phyloP scores from a whole-genome alignment of 768 basidiomycete genomes.

The Kwoniella botswanensis region DNA sequence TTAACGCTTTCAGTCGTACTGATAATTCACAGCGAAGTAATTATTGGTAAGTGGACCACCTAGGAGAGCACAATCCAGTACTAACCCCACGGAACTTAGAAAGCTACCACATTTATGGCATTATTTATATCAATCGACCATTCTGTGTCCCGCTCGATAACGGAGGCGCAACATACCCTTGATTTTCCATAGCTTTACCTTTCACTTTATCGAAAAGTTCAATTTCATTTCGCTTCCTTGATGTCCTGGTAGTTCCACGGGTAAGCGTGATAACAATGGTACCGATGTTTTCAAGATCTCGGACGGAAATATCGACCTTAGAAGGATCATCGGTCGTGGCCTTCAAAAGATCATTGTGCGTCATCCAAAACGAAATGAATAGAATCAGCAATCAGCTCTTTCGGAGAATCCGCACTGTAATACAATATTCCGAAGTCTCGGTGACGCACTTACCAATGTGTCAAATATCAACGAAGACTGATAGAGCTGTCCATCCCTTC shows the following conservation, averaged over 20 bases:
- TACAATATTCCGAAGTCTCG: background rate
- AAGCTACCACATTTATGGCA: no score
- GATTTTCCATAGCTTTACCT: background rate
- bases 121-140: no score
- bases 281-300: background rate
- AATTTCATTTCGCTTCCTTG: background rate
- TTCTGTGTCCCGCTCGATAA: no score
- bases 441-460: background rate
- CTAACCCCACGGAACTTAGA: no score
- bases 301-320: background rate
- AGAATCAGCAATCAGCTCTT: background rate
- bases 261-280: background rate
- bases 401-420: background rate
- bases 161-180: background rate
- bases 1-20: background rate
- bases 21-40: background rate
- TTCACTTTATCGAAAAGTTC: background rate
- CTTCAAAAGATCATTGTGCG: background rate
- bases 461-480: background rate
- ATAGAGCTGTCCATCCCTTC: background rate
- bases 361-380: background rate
- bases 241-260: background rate
- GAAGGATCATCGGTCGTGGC: background rate
- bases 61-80: no score
- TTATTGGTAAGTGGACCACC: no score